phyloP scores from a whole-genome alignment of 2,329 filamentous ascomycete species.

The Salinomyces thailandicus region DNA sequence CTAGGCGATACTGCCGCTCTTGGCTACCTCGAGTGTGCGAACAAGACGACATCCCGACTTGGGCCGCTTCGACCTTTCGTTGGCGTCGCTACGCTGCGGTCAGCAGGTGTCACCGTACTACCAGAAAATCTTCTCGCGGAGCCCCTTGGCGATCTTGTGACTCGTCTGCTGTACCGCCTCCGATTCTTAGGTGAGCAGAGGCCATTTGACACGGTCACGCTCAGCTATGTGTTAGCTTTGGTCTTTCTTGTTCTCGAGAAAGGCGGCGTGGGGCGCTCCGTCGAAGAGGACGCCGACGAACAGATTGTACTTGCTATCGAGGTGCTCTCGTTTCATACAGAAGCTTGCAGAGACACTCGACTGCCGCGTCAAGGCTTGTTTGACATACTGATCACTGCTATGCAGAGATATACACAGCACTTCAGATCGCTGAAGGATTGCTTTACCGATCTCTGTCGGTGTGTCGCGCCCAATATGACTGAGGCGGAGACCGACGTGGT shows the following conservation, averaged over 20 bases:
- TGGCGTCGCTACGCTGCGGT: conserved; percentile 74
- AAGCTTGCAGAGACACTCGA: conserved; percentile 61
- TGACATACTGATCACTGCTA: conserved; percentile 60
- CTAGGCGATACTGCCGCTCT: conserved; percentile 68
- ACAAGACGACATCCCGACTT: conserved; percentile 62
- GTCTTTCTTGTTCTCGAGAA: conserved; percentile 67
- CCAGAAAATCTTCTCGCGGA: conserved; percentile 65
- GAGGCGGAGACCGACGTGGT: conserved; percentile 62
- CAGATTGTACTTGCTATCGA: conserved; percentile 85
- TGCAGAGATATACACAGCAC: conserved; percentile 84
- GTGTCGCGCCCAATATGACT: conserved; percentile 70
- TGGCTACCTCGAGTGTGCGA: conserved; percentile 69
- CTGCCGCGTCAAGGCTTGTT: conserved; percentile 70
- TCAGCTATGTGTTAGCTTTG: conserved; percentile 79
- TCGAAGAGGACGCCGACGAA: conserved; percentile 69
- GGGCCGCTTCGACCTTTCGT: conserved; percentile 71
- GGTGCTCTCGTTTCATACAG: conserved; percentile 79
- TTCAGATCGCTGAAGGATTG: conserved; percentile 94
- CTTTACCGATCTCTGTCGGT: conserved; percentile 73
- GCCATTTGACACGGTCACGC: conserved; percentile 79
- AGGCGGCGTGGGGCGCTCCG: conserved; percentile 61
- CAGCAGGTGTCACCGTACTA: conserved; percentile 62
- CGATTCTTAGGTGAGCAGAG: conserved; percentile 85
- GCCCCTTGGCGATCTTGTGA: conserved; percentile 68
- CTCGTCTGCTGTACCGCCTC: conserved; percentile 79